A percentile compares a stretch with the other conserved stretches of the same genome.
These are phyloP conservation scores for Solanum appendiculatum DNA, from an alignment of 257 asterid genomes.

Conservation along the genomic window DNA sequence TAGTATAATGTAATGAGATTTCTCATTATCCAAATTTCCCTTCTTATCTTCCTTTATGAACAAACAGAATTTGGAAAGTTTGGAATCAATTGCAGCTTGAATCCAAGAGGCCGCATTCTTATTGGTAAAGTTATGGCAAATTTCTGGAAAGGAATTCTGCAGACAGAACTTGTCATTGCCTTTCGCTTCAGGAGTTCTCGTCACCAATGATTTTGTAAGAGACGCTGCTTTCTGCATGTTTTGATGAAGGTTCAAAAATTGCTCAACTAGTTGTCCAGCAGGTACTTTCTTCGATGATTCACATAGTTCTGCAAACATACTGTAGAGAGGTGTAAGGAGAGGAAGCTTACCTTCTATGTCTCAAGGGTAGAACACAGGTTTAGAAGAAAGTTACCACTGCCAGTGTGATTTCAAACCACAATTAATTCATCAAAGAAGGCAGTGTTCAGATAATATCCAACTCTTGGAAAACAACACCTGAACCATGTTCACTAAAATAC, in stretches of 20 bases:
- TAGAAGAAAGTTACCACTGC: background rate
- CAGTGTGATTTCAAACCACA: background rate
- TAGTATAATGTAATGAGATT: constrained; percentile 28
- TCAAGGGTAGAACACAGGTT: background rate
- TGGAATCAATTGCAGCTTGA: constrained; percentile 71
- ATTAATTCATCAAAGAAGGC: background rate
- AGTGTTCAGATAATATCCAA: background rate
- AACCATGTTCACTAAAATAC: background rate
- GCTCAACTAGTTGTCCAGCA: constrained; percentile 50
- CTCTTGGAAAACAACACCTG: background rate
- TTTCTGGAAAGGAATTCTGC: constrained; percentile 7
- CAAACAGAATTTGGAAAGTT: constrained; percentile 55
- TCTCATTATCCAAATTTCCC: constrained; percentile 20
- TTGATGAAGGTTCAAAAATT: constrained; percentile 46
- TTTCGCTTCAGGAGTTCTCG: constrained; percentile 17
- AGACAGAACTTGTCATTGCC: background rate
- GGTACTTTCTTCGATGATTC: constrained; percentile 37
- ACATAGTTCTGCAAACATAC: constrained; percentile 67
- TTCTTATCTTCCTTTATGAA: constrained; percentile 40
- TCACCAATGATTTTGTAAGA: constrained; percentile 19
- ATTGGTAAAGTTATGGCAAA: constrained; percentile 3
- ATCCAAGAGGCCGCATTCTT: constrained; percentile 64
- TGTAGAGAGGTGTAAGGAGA: constrained; percentile 6
- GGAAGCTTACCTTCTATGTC: too few species aligned
- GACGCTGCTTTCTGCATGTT: constrained; percentile 34